Evolutionary conservation across 306 rosid genomes (phyloP), one percentile per base, ranked within the genome.

Genomic region (Vicia villosa): DNA sequence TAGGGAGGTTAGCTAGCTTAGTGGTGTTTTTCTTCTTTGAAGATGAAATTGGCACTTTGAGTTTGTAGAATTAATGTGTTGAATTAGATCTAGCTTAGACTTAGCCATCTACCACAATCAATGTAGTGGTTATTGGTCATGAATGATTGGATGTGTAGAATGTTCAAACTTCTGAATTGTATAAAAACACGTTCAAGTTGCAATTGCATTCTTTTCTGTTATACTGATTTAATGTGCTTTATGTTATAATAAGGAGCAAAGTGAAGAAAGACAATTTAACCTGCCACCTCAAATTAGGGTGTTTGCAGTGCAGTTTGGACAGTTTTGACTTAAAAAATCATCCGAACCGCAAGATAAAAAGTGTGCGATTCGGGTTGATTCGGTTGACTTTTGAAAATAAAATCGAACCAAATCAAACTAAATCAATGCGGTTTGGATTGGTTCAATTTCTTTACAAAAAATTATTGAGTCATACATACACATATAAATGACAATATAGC

Each of bases 1-100:
- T 62, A 85, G 91, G 78, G 88, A 70, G 77, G 69, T 47, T 72
- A 82, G 72, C 41, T 74, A 70, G 40, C 64, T 54, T 28, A 51
- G 14, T 42, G 20, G 19, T 47, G 2, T 38, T 30, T 26, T 30
- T 13, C 22, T n/a, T 60, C n/a, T 46, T 24, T 59, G n/a, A 51
- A 51, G 58, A n/a, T 51, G 15, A 21, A 63, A 42, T 62, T 60
- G 30, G 66, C 49, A 5, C 22, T 24, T 5, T 52, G 2, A 46
- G 21, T 46, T 71, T 41, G 73, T 34, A 26, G 62, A 24, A 32
- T 10, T 40, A 40, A 65, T 58, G 69, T 6, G 21, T 32, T 34
- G 17, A 34, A 51, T 43, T 77, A 34, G 63, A 21, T 77, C 19
- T 80, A 70, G 80, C 57, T 36, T 34, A 63, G 61, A 65, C 61